phyloP scores from a whole-genome alignment of 768 basidiomycete species.

The Suillus spraguei region DNA sequence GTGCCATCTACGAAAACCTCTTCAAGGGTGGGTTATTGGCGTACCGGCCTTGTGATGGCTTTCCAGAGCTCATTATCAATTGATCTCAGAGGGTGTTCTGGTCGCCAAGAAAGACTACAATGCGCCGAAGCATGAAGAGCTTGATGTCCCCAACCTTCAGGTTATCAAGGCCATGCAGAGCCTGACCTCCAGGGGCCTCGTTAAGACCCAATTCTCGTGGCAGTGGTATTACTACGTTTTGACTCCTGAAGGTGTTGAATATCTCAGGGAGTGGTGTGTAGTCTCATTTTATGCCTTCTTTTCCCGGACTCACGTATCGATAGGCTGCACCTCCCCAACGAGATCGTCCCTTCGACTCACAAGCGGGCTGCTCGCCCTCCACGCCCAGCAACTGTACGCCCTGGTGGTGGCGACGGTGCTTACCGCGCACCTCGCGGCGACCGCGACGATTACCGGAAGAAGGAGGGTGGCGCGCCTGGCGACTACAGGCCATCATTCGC shows the following conservation, averaged over 20 bases:
- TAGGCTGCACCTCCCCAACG: conserved; percentile 91
- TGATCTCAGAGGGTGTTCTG: conserved; percentile 84
- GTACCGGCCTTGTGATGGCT: neutral
- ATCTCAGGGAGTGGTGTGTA: conserved; percentile 84
- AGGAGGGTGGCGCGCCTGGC: conserved; percentile 84
- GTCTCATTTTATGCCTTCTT: neutral
- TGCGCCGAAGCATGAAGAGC: conserved; percentile 93
- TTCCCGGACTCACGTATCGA: neutral
- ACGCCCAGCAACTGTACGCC: conserved; percentile 76
- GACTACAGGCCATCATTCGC: conserved; percentile 90
- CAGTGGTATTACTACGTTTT: conserved; percentile 99
- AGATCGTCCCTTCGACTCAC: conserved; percentile 97
- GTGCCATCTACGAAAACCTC: conserved; percentile 98
- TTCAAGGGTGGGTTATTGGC: conserved; percentile 84
- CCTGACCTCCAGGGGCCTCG: conserved; percentile 75
- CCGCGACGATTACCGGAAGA: conserved; percentile 88
- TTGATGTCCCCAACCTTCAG: conserved; percentile 69
- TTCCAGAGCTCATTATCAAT: conserved; percentile 4
- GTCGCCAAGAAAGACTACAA: conserved; percentile 99
- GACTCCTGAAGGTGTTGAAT: conserved; percentile 96
- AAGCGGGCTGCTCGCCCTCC: conserved; percentile 92
- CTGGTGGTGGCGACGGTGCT: conserved; percentile 69
- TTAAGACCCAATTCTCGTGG: conserved; percentile 99
- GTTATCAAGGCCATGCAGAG: conserved; percentile 75
- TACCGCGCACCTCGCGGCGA: conserved; percentile 90